Evolutionary conservation across 1,284 basidiomycete species (phyloP).

Genomic region (Fomitiporia mediterranea): DNA sequence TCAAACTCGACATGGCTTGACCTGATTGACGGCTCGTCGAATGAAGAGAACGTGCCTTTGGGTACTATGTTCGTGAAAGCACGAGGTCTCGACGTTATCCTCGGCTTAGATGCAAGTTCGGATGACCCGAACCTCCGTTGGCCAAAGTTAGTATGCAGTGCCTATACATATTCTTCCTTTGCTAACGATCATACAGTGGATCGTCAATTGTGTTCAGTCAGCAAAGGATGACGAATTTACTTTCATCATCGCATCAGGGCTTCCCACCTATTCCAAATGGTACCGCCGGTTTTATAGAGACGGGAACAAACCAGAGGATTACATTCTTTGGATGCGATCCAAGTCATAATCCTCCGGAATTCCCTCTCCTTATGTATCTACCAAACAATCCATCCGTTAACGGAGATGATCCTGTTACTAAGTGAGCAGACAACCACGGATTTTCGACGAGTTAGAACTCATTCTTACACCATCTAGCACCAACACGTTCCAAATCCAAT

Average conservation of each 20-base stretch:
- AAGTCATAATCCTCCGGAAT: slow-evolving; percentile 42
- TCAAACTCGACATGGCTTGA: slow-evolving; percentile 46
- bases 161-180: neutral
- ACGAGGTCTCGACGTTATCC: slow-evolving; percentile 59
- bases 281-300: slow-evolving; percentile 49
- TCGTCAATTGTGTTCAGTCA: slow-evolving; percentile 39
- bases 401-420: slow-evolving; percentile 52
- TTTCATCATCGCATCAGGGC: slow-evolving; percentile 50
- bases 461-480: slow-evolving; percentile 35
- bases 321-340: slow-evolving; percentile 77
- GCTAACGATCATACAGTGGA: slow-evolving; percentile 39
- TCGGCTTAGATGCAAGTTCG: slow-evolving; percentile 64
- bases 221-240: slow-evolving; percentile 39
- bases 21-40: slow-evolving; percentile 57
- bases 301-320: slow-evolving; percentile 63
- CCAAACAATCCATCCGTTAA: slow-evolving; percentile 60
- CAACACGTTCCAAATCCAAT: slow-evolving; percentile 46
- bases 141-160: slow-evolving; percentile 53
- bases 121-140: slow-evolving; percentile 52
- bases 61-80: slow-evolving; percentile 60
- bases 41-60: slow-evolving; percentile 61
- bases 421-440: slow-evolving; percentile 37
- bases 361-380: slow-evolving; percentile 56
- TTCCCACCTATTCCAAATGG: slow-evolving; percentile 60
- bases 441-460: neutral